phyloP scores from a whole-genome alignment of 495 filamentous ascomycete genomes.

The Trichocladium antarcticum region DNA sequence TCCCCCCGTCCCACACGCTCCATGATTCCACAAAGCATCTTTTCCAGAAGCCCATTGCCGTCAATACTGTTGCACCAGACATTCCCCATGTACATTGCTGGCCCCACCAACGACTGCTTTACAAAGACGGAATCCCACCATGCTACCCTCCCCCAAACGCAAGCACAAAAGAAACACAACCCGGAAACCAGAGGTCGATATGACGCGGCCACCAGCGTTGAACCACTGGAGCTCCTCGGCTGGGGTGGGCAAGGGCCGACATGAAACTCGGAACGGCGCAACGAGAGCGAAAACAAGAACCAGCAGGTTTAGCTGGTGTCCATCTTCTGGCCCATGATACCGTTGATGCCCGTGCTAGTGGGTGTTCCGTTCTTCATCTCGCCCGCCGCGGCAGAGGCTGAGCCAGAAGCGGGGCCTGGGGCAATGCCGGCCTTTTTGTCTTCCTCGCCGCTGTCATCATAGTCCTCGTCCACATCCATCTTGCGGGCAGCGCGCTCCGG shows the following conservation, averaged over 20 bases:
- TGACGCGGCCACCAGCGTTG: background rate
- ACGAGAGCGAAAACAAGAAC: background rate
- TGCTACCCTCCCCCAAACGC: background rate
- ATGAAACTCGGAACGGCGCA: no score
- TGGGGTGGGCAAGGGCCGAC: slow-evolving; percentile 12
- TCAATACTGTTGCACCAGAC: background rate
- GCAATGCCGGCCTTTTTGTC: slow-evolving; percentile 50
- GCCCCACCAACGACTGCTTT: background rate
- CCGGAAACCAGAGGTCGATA: background rate
- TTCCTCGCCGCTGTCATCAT: slow-evolving; percentile 83
- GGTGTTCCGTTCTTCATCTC: slow-evolving; percentile 40
- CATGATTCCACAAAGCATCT: background rate
- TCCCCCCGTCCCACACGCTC: background rate
- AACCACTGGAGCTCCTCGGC: background rate
- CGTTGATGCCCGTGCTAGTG: slow-evolving; percentile 34
- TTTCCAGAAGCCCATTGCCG: background rate
- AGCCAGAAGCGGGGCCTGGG: slow-evolving; percentile 22
- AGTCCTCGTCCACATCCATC: slow-evolving; percentile 95
- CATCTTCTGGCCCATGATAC: slow-evolving; percentile 37
- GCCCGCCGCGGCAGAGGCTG: slow-evolving; percentile 20
- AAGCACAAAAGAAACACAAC: background rate
- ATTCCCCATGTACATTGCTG: background rate
- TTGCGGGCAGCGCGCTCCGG: slow-evolving; percentile 79
- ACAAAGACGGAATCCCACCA: background rate
- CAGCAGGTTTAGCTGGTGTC: slow-evolving; percentile 20